Evolutionary conservation across 345 rosid genomes (phyloP), one percentile per base, ranked within the genome.

Genomic region (Eucalyptus virginea): DNA sequence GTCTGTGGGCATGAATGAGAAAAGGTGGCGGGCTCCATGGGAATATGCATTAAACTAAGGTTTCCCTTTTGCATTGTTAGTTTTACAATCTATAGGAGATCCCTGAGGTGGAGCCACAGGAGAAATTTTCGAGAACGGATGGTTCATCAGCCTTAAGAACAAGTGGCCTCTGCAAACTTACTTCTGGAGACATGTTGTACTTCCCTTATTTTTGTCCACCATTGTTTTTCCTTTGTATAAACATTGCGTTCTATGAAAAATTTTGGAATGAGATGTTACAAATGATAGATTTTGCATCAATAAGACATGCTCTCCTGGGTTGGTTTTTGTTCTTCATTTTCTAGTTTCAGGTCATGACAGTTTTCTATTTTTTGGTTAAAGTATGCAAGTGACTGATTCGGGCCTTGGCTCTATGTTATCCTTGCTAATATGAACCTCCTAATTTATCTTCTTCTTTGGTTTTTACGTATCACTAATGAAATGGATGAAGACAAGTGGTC

Each of bases 131-230:
- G 81, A 49, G 88, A 90, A 56, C 60, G 85, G 91, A 77, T 87
- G 72, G 49, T 86, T n/a, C 89, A 87, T 62, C 89, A 28, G 86
- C 91, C 44, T 86, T 90, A 86, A 86, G 92, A 88, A 51, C 89
- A 90, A 91, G 62, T 90, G 90, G 87, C 42, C 77, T 58, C 80
- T 87, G 91, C 80, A 91, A 67, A 90, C 92, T 89, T 87, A 67
- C 90, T 86, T 88, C 37, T 47, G 51, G 90, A 90, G 91, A 88
- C 88, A 67, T 94, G 94, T 94, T 93, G 94, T 95, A 93, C 90
- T 89, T 90, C 30, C 30, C 52, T 58, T 60, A 45, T 23, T 88
- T 49, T 8, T 23, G 42, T 51, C 72, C n/a, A 34, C 49, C 77
- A 87, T 77, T 88, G 81, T 90, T 91, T 90, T 44, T 65, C 67